Evolutionary conservation across 2,329 filamentous ascomycete species (phyloP), one percentile per base, ranked within the genome.

Genomic region (Pseudogymnoascus sp.): DNA sequence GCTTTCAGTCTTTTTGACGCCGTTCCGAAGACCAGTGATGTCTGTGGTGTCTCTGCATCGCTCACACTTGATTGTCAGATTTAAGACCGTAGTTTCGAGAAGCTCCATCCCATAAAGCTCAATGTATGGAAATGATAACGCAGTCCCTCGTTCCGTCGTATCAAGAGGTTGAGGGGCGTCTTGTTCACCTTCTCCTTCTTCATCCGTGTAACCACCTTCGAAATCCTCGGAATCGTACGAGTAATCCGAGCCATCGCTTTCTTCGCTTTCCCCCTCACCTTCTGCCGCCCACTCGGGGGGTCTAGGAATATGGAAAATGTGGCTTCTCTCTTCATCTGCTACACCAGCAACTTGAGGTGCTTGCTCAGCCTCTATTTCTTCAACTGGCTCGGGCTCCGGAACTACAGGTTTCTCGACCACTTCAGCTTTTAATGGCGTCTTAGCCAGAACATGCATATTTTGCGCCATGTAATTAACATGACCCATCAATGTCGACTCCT

Each of bases 51-150:
- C 87, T 72, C 87, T 92, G 79, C 90, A 95, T 37, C 90, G 83
- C 60, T 87, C 84, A 72, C 90, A 95, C 72, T 92, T 92, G 65
- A 91, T 79, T 2, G 82, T 87, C 65, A 94, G 77, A 63, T 83
- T 86, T 33, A 94, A 76, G 25, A 82, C 79, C 0, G 81, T 77
- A 1, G 93, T 74, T 67, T 92, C 85, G 7, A 95, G 78, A 1
- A 94, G 75, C 69, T 94, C 90, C 64, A 94, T 87, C 37, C 87
- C 84, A 70, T 90, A 82, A 1, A 95, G 81, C 69, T 93, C 89
- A 63, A 94, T 77, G 27, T 82, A 85, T 0, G 91, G 90, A 68
- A 94, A 91, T 0, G 87, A 90, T 6, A 95, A 79, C 61, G 89
- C 84, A n/a, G 90, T 88, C 25, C 90, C 90, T 60, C 81, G 79